Base-by-base conservation (phyloP, 1,284 basidiomycete species). In the Sparassis latifolia region DNA sequence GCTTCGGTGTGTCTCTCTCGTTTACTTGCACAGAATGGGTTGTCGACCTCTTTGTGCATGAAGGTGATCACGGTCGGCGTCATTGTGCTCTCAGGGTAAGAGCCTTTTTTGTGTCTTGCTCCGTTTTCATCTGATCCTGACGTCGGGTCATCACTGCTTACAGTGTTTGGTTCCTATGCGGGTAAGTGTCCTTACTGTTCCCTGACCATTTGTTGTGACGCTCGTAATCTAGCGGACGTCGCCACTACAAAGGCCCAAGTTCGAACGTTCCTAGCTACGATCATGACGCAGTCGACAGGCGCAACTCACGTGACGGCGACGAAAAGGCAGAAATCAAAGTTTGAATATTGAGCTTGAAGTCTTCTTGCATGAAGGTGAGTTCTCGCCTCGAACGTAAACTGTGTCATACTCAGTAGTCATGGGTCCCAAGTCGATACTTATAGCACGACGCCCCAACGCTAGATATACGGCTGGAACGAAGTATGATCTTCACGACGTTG, bases 1-100 rank as follows among this genome's bases (percentile, higher is more conserved):
- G 81, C 86, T 37, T 76, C 82, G 2, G 69, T 71, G 3, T 63
- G 60, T 60, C 2, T 37, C 27, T 28, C 27, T 33, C 5, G 3
- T 10, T 46, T 27, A 27, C 10, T 32, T 38, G n/a, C 35, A 31
- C 31, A 33, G 2, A 28, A 30, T 42, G 44, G 33, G 20, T 20
- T 50, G n/a, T 45, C 3, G 6, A 9, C 20, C 20, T 0, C 2
- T 31, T 35, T 10, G 2, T 10, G 20, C 35, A 27, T 39, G 4
- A 31, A 65, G 64, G 63, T 69, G 33, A 73, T 73, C 50, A 71
- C 69, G 0, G 67, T 60, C 20, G 59, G 67, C 10, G 69, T 73
- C 41, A 54, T 71, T 42, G 56, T 71, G 27, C 57, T 71, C 33
- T 66, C 70, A 10, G 57, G 65, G 67, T 69, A 48, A 53, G 67